Evolutionary conservation across 2,329 filamentous ascomycete genomes (phyloP).

Genomic region (Botryotinia convoluta): DNA sequence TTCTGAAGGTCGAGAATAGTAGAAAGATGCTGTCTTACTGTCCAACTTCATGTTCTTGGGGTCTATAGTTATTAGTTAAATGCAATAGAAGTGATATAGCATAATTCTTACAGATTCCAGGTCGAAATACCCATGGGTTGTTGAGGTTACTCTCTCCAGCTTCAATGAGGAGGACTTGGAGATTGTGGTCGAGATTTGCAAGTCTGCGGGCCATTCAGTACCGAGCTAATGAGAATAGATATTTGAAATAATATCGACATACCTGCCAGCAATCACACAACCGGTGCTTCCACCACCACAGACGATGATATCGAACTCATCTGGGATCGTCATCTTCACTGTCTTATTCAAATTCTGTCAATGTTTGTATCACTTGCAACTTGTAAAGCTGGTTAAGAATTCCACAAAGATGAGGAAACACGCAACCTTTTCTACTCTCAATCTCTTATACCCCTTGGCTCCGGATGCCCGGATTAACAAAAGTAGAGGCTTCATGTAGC

Average conservation of each 20-base stretch:
- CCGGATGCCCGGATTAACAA: neutral
- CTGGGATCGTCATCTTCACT: conserved; percentile 33
- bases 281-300: conserved; percentile 50
- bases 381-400: neutral
- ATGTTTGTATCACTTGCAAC: neutral
- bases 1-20: conserved; percentile 56
- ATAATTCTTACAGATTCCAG: conserved; percentile 49
- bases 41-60: conserved; percentile 38
- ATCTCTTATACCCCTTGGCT: neutral
- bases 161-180: conserved; percentile 52
- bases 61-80: conserved; percentile 27
- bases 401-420: neutral
- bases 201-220: conserved; percentile 40
- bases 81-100: conserved; percentile 42
- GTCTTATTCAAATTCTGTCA: neutral
- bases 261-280: conserved; percentile 49
- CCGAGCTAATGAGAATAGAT: neutral
- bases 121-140: conserved; percentile 50
- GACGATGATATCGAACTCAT: conserved; percentile 52
- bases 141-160: conserved; percentile 52
- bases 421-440: neutral
- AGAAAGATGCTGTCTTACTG: conserved; percentile 65
- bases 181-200: conserved; percentile 48
- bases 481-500: neutral
- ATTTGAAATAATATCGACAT: conserved; percentile 1